A percentile compares a stretch with the other conserved stretches of the same genome.
These are phyloP conservation scores for Annulohypoxylon stygium DNA, from an alignment of 495 filamentous ascomycete genomes.

Conservation along the genomic window DNA sequence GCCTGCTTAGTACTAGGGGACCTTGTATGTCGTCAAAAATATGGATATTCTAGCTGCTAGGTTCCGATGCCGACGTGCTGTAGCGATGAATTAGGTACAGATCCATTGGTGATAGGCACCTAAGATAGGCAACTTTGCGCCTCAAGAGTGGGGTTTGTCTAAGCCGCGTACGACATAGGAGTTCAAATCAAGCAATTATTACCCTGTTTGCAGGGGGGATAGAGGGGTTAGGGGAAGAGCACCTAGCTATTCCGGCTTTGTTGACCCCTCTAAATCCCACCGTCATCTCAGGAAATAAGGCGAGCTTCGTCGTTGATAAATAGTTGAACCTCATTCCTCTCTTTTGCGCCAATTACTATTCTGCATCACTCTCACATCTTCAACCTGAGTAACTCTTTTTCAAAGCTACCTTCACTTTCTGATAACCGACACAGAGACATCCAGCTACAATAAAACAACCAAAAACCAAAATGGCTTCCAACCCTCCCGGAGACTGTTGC, in stretches of 20 bases:
- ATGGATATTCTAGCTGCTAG: no score
- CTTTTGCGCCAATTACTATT: background rate
- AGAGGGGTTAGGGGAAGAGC: background rate
- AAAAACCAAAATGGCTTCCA: conserved; percentile 65
- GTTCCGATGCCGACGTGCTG: no score
- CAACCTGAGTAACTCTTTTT: background rate
- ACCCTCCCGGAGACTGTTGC: conserved; percentile 69
- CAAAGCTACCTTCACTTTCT: background rate
- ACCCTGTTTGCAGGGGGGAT: background rate
- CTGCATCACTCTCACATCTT: background rate
- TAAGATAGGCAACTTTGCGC: background rate
- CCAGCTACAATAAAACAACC: background rate
- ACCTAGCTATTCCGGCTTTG: no score
- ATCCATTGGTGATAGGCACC: background rate
- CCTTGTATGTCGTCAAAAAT: background rate
- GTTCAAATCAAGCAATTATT: background rate
- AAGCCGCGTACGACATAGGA: background rate
- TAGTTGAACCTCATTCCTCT: background rate
- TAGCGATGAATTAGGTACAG: no score
- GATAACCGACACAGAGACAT: background rate
- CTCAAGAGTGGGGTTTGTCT: conserved; percentile 3
- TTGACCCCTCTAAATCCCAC: no score
- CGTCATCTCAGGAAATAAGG: background rate
- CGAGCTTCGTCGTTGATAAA: conserved; percentile 8
- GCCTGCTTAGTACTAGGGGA: background rate